phyloP scores from a whole-genome alignment of 2,329 filamentous ascomycete species.

The Microdochium nivale region DNA sequence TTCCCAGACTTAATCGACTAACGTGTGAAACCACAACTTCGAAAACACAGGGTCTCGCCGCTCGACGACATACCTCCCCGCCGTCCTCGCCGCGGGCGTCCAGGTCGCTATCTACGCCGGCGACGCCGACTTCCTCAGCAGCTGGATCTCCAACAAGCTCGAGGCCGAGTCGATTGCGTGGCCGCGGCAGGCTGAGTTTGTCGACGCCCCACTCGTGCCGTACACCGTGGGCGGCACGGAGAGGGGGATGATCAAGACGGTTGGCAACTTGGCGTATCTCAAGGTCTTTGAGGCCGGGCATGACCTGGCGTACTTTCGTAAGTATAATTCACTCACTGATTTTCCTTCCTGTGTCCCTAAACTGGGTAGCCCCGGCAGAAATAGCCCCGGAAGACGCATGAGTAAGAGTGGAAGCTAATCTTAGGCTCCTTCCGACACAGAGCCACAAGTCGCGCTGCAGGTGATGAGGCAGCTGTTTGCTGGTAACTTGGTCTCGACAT shows the following conservation, averaged over 20 bases:
- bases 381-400: neutral
- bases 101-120: slow-evolving; percentile 45
- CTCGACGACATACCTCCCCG: slow-evolving; percentile 31
- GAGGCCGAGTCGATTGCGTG: slow-evolving; percentile 37
- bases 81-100: slow-evolving; percentile 37
- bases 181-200: slow-evolving; percentile 29
- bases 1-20: too few relatives aligned
- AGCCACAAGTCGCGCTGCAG: neutral
- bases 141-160: slow-evolving; percentile 43
- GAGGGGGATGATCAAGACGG: slow-evolving; percentile 40
- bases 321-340: slow-evolving; percentile 7
- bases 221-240: slow-evolving; percentile 40
- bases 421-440: neutral
- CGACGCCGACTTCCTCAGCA: slow-evolving; percentile 50
- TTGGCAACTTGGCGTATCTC: slow-evolving; percentile 39
- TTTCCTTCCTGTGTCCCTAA: neutral
- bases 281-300: slow-evolving; percentile 37
- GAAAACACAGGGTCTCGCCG: slow-evolving; percentile 28
- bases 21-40: too few relatives aligned
- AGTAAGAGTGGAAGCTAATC: neutral
- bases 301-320: slow-evolving; percentile 35
- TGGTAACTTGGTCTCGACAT: neutral
- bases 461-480: neutral
- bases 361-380: neutral
- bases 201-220: slow-evolving; percentile 19